phyloP scores from a whole-genome alignment of 2,329 filamentous ascomycete genomes.

The Simplicillium aogashimaense region DNA sequence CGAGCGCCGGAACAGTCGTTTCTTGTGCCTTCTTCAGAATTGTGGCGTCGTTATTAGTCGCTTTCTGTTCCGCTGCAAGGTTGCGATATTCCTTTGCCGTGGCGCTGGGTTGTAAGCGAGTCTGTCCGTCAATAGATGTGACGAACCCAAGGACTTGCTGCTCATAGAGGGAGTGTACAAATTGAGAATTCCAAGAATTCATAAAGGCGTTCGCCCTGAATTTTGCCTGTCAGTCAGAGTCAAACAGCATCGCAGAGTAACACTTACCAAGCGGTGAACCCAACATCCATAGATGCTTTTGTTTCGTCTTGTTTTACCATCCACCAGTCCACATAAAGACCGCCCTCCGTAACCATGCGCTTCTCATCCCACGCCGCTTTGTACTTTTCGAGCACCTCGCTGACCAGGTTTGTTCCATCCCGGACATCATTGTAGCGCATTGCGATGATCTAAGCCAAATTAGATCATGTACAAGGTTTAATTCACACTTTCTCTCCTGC shows the following conservation, averaged over 20 bases:
- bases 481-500: too few relatives aligned
- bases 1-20: not conserved
- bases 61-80: conserved; percentile 5
- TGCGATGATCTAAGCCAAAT: conserved; percentile 7
- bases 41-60: conserved; percentile 5
- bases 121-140: conserved; percentile 12
- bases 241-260: too few relatives aligned
- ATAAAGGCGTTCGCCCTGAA: conserved; percentile 21
- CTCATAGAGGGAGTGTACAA: conserved; percentile 15
- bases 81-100: conserved; percentile 14
- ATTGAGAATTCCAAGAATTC: conserved; percentile 23
- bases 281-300: too few relatives aligned
- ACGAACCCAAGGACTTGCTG: conserved; percentile 16
- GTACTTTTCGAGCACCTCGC: conserved; percentile 24
- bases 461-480: too few relatives aligned
- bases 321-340: conserved; percentile 13
- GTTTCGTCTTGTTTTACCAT: too few relatives aligned
- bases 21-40: too few relatives aligned
- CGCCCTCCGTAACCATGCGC: conserved; percentile 16
- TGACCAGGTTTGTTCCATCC: conserved; percentile 16
- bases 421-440: too few relatives aligned
- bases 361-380: conserved; percentile 20
- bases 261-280: too few relatives aligned
- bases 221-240: not conserved
- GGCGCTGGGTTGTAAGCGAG: conserved; percentile 11